Base-by-base conservation (phyloP, 371 early-diverging fungal species). In the Mucor ambiguus region DNA sequence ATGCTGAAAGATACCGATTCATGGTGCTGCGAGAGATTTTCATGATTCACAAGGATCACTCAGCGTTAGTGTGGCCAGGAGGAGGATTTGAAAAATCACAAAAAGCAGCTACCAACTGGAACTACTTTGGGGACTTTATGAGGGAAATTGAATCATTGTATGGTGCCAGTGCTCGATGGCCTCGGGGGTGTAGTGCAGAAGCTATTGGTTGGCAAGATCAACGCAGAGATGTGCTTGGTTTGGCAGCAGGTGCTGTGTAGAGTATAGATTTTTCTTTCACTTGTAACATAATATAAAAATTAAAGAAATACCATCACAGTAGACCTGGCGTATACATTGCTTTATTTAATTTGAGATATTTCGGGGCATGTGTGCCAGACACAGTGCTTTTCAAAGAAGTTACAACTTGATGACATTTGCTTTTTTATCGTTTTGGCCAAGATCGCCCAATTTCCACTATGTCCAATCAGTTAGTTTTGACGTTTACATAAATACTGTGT, bases 11-110 rank as follows among this genome's bases (percentile, higher is more conserved):
- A 0, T 90, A 75, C 62, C 68, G 77, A 24, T 90, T 86, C 61
- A 65, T 82, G 58, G 86, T 88, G 0, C 54, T 81, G 9, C 60
- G 78, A n/a, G 78, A 84, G 20, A 75, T 73, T 24, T 88, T 87
- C 60, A 84, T 88, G 67, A 65, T 82, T 14, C 89, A 90, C 63
- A 81, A 80, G 70, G 89, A 90, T 64, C 89, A 90, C 62, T 63
- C 83, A 0, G 74, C 75, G 35, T 72, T 88, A 69, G 67, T 70
- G 0, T 88, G 87, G 88, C 85, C 87, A 0, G 83, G 82, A 3
- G 85, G 84, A 8, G 89, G 88, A 5, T 79, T 86, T 52, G 77
- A 73, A 29, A 66, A 80, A 37, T 72, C 72, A 1, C 86, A 85
- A 66, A 81, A 76, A 56, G 72, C 64, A 7, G 65, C 55, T 12